Base-by-base conservation (phyloP, 768 basidiomycete species). In the Wakefieldia striispora region DNA sequence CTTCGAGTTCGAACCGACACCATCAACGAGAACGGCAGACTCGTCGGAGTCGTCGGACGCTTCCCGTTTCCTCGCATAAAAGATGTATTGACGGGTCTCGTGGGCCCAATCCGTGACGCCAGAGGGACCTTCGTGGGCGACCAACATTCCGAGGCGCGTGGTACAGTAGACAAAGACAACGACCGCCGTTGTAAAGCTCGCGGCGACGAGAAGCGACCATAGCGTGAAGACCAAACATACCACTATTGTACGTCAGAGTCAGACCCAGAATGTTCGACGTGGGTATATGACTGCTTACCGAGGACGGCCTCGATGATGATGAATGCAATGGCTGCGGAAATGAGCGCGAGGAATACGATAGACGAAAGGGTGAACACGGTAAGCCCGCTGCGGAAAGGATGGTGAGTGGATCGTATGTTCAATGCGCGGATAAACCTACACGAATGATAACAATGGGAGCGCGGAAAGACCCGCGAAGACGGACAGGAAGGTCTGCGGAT, bases 401-500 rank as follows among this genome's bases (percentile, higher is more conserved):
- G 11, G 13, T 50, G 34, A 46, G 35, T 23, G 3, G 37, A 45
- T n/a, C 34, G 37, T 9, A 40, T 13, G 60, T 63, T 50, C 40
- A 23, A 36, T 40, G n/a, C 19, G 40, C n/a, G 17, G 4, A 45
- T 20, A 24, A 11, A 58, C 76, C 33, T 47, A 78, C 76, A 74
- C 46, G 50, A 77, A 78, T 13, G 69, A 66, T 4, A 66, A 35
- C 34, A 68, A 10, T 1, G 69, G 69, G 16, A 68, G 59, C 29
- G 65, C 57, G 37, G 75, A 68, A 43, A 78, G 63, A 24, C 65
- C 40, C 20, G 60, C 60, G 38, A 76, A 75, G 49, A 74, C 63
- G 9, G 69, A 63, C 35, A 76, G 20, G 55, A 75, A 76, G 13
- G 70, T 73, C 77, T 78, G 52, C 29, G 17, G 38, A 20, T 43